Conservation (phyloP, 192 early-diverging fungal genomes). For the Rhizoclosmatium sp. region DNA sequence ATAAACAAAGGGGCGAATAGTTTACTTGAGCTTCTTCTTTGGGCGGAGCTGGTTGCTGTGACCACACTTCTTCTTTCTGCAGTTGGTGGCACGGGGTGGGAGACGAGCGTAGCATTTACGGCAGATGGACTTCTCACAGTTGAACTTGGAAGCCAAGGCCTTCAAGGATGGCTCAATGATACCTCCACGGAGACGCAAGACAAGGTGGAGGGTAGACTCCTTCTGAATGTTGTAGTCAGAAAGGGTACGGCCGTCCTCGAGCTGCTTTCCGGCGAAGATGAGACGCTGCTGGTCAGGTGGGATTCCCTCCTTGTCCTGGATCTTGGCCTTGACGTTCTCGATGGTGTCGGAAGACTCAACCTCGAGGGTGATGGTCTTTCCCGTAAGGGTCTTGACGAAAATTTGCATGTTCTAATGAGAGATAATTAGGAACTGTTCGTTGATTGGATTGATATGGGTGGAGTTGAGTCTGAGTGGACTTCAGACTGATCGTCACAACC, state of each 20-base stretch:
- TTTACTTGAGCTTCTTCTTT: slow-evolving; percentile 99
- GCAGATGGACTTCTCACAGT: slow-evolving; percentile 99
- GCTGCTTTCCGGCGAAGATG: slow-evolving; percentile 99
- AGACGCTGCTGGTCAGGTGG: slow-evolving; percentile 99
- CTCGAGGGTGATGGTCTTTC: slow-evolving; percentile 97
- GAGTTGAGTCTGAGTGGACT: too few relatives aligned
- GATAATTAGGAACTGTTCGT: not conserved
- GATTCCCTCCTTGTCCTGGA: slow-evolving; percentile 98
- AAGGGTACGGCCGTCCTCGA: slow-evolving; percentile 97
- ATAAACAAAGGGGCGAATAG: not conserved
- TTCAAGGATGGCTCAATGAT: slow-evolving; percentile 97
- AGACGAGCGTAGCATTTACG: slow-evolving; percentile 99
- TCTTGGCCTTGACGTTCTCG: slow-evolving; percentile 93
- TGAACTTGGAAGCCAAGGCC: slow-evolving; percentile 98
- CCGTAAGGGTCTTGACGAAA: slow-evolving; percentile 71
- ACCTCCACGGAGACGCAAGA: slow-evolving; percentile 69
- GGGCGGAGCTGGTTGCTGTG: slow-evolving; percentile 98
- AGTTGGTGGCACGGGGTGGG: slow-evolving; percentile 99
- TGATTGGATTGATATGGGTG: too few relatives aligned
- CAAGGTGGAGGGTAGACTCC: slow-evolving; percentile 86
- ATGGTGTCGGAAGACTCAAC: slow-evolving; percentile 94
- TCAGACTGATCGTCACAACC: not conserved
- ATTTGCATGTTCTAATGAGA: slow-evolving; percentile 39
- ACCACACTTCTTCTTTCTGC: slow-evolving; percentile 99
- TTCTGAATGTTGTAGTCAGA: slow-evolving; percentile 99